phyloP scores from a whole-genome alignment of 495 filamentous ascomycete species.

The Penicillium egyptiacum region DNA sequence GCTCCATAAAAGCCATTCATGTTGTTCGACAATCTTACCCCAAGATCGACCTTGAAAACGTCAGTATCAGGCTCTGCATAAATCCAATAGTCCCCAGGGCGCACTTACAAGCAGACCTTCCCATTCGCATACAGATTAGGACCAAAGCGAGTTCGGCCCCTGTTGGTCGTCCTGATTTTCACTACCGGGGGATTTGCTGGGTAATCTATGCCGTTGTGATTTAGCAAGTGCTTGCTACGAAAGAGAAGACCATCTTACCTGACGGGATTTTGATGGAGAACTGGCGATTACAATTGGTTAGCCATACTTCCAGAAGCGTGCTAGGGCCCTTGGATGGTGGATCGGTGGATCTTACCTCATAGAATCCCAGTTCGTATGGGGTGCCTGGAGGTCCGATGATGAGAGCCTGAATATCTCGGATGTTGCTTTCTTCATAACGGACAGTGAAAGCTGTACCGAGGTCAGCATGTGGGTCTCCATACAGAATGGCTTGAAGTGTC shows the following conservation, averaged over 20 bases:
- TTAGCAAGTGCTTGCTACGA: slow-evolving; percentile 6
- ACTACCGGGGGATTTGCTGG: slow-evolving; percentile 80
- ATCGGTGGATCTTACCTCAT: slow-evolving; percentile 65
- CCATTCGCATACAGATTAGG: slow-evolving; percentile 93
- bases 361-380: slow-evolving; percentile 96
- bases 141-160: slow-evolving; percentile 84
- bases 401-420: slow-evolving; percentile 82
- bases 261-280: slow-evolving; percentile 40
- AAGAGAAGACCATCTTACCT: slow-evolving; percentile 17
- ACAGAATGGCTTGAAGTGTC: too few species aligned
- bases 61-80: slow-evolving; percentile 18
- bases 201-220: slow-evolving; percentile 60
- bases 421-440: slow-evolving; percentile 79
- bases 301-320: neutral
- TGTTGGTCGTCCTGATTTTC: slow-evolving; percentile 78
- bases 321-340: neutral
- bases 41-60: slow-evolving; percentile 70
- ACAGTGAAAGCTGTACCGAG: slow-evolving; percentile 44
- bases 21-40: slow-evolving; percentile 56
- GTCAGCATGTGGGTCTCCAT: slow-evolving; percentile 8
- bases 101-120: slow-evolving; percentile 81
- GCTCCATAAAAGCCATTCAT: neutral
- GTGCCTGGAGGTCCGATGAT: slow-evolving; percentile 93
- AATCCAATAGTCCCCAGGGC: neutral
- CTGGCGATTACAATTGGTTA: slow-evolving; percentile 16